A percentile compares a stretch with the other conserved stretches of the same genome.
These are phyloP conservation scores for Rhodotorula sp. DNA, from an alignment of 1,284 basidiomycete genomes.

Conservation along the genomic window DNA sequence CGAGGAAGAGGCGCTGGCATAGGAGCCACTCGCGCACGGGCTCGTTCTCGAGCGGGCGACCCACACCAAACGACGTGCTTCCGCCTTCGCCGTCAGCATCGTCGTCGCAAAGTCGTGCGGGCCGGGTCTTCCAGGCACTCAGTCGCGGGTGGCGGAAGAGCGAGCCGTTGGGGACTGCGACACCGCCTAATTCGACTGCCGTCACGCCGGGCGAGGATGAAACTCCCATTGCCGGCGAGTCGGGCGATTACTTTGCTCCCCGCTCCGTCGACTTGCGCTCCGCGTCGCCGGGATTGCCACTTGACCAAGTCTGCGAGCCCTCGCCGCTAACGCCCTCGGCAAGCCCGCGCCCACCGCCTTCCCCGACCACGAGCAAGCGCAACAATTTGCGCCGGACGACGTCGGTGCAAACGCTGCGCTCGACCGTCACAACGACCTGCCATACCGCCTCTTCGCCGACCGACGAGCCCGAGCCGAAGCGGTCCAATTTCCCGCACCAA, in stretches of 20 bases:
- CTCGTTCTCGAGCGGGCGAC: slow-evolving; percentile 1
- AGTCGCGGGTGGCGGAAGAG: neutral
- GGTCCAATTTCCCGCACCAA: slow-evolving; percentile 52
- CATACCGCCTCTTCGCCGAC: slow-evolving; percentile 2
- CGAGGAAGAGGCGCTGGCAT: slow-evolving; percentile 2
- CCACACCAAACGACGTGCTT: neutral
- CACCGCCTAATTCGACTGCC: neutral
- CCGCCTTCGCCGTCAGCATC: neutral
- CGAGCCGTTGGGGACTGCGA: neutral
- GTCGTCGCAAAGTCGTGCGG: neutral
- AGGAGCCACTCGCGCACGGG: neutral
- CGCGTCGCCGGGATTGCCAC: too few species aligned
- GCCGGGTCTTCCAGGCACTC: neutral
- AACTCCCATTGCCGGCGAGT: neutral
- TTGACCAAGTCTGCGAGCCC: neutral
- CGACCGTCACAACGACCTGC: slow-evolving; percentile 26
- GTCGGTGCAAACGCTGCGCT: slow-evolving; percentile 25
- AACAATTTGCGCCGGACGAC: neutral
- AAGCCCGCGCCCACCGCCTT: slow-evolving; percentile 1
- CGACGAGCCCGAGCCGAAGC: slow-evolving; percentile 34
- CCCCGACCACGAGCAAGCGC: neutral
- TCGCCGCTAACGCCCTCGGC: neutral
- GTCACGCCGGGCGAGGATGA: neutral
- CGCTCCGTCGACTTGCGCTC: neutral
- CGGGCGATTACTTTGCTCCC: neutral